Percentiles rank a stretch among this genome's conserved stretches.
Conservation (phyloP, 192 early-diverging fungal genomes). For the Coemansia aciculifera region DNA sequence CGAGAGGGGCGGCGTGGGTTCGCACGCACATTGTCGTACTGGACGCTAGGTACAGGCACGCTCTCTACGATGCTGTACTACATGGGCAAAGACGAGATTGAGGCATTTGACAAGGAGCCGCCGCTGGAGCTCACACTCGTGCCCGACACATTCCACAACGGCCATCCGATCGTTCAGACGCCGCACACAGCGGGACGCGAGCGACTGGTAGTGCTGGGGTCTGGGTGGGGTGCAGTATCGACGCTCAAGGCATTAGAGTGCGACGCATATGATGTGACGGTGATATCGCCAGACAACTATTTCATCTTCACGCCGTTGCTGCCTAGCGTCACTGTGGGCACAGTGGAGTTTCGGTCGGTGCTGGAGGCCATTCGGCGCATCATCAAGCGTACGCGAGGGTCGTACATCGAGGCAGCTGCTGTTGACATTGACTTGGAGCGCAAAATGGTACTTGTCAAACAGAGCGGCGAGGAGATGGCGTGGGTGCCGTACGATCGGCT, state of each 20-base stretch:
- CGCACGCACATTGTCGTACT: slow-evolving; percentile 23
- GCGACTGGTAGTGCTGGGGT: slow-evolving; percentile 54
- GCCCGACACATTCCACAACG: slow-evolving; percentile 11
- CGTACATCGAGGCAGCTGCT: slow-evolving; percentile 83
- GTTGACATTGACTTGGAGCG: slow-evolving; percentile 79
- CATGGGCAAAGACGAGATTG: slow-evolving; percentile 37
- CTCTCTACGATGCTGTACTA: slow-evolving; percentile 23
- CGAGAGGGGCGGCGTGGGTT: slow-evolving; percentile 19
- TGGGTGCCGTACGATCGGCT: slow-evolving; percentile 75
- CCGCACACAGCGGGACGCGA: slow-evolving; percentile 22
- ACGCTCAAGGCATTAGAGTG: slow-evolving; percentile 71
- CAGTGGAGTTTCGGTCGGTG: slow-evolving; percentile 83
- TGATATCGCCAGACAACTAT: slow-evolving; percentile 85
- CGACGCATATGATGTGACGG: slow-evolving; percentile 71
- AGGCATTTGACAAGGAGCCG: slow-evolving; percentile 46
- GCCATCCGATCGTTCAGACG: slow-evolving; percentile 30
- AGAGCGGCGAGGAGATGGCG: slow-evolving; percentile 60
- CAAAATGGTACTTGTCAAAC: slow-evolving; percentile 74
- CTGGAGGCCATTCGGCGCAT: slow-evolving; percentile 87
- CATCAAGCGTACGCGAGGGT: slow-evolving; percentile 75
- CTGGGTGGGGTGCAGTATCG: slow-evolving; percentile 57
- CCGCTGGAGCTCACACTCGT: slow-evolving; percentile 34
- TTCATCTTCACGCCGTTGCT: slow-evolving; percentile 81
- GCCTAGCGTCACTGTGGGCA: slow-evolving; percentile 81
- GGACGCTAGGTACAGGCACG: slow-evolving; percentile 21